These are phyloP conservation scores for Ormosia semicastrata DNA, from an alignment of 306 rosid genomes.

Conservation along the genomic window DNA sequence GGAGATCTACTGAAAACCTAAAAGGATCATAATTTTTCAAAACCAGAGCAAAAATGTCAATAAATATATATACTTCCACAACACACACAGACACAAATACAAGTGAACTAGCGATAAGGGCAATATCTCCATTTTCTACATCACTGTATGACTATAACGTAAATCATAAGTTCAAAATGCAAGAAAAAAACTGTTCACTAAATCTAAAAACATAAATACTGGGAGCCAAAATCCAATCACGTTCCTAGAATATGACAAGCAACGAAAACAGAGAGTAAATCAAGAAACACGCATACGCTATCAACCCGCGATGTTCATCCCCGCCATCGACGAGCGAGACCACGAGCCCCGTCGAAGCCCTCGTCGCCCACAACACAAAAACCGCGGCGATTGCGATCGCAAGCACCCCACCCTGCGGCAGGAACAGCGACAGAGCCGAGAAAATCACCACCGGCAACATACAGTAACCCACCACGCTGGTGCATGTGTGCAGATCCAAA, in stretches of 20 bases:
- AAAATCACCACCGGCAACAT: slow-evolving; percentile 85
- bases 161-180: slow-evolving; percentile 24
- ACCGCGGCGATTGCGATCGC: slow-evolving; percentile 55
- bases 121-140: slow-evolving; percentile 42
- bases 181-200: slow-evolving; percentile 2
- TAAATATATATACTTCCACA: not conserved
- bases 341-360: slow-evolving; percentile 76
- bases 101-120: not conserved
- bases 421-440: slow-evolving; percentile 71
- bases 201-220: slow-evolving; percentile 34
- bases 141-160: slow-evolving; percentile 16
- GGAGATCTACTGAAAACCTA: not conserved
- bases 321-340: slow-evolving; percentile 88
- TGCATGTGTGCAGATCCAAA: slow-evolving; percentile 84
- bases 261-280: slow-evolving; percentile 91
- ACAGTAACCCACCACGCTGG: slow-evolving; percentile 90
- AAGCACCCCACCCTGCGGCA: slow-evolving; percentile 64
- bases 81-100: not conserved
- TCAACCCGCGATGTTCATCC: slow-evolving; percentile 85
- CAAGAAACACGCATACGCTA: slow-evolving; percentile 93
- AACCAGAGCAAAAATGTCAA: not conserved
- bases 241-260: slow-evolving; percentile 73
- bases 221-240: slow-evolving; percentile 19
- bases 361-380: slow-evolving; percentile 88
- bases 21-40: not conserved